Evolutionary conservation across 116 monocot species (phyloP), one percentile per base, ranked within the genome.

Genomic region (Dioscorea cayenensis): DNA sequence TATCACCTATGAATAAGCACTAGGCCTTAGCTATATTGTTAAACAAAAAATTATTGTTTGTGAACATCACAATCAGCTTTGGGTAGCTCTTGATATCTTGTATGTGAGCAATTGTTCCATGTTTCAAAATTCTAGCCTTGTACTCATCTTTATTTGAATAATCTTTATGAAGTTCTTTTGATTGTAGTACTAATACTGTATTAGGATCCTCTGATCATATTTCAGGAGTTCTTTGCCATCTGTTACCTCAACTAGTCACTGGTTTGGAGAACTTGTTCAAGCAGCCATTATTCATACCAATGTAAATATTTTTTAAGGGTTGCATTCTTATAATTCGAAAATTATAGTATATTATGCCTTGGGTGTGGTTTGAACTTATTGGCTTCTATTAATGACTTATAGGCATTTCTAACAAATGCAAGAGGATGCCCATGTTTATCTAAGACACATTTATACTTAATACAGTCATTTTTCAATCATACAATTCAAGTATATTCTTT

Each of bases 201-300:
- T 64, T 28, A 5, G 59, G 35, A 20, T 49, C 60, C 12, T 37
- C 36, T 65, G 28, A 64, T 70, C 51, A 13, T 50, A 49, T 20
- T 29, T 72, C 84, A 99, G 91, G 93, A 82, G 89, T 78, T 78
- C 94, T 52, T 74, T 99, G 27, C 94, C 97, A 71, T 99, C 93
- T 72, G 66, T 60, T 50, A 91, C 82, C 80, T 93, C 97, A 73
- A 70, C 93, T 49, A 80, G 78, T 11, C 86, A 94, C 18, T 99
- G 97, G 97, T 90, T 99, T 77, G 93, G 97, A 9, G 97, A 99
- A 70, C 97, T 94, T 64, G 85, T 99, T 63, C 84, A 82, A 78
- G 93, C 91, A 36, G 91, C 86, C 38, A 85, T 93, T 37, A 36
- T 99, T 63, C 83, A 88, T 64, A 93, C 94, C 7, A 67, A 85